These are phyloP conservation scores for Diaporthe sp. DNA, from an alignment of 2,329 filamentous ascomycete genomes.

Conservation along the genomic window DNA sequence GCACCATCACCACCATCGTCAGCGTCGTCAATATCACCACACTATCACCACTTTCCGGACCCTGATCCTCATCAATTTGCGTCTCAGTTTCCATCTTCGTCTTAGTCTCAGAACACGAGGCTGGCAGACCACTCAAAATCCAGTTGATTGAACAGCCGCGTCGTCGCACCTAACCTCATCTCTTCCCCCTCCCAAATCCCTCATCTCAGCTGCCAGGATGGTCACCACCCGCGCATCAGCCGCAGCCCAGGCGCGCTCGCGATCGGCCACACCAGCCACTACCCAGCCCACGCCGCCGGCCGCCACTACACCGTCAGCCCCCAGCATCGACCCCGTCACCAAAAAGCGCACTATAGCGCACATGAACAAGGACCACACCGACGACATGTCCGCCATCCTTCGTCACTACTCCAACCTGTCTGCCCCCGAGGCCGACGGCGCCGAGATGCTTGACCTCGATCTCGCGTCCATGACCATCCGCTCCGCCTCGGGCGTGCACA, in stretches of 20 bases:
- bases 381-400: constrained; percentile 83
- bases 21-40: neutral
- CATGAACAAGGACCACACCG: constrained; percentile 87
- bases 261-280: constrained; percentile 4
- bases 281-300: neutral
- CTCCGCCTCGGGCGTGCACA: constrained; percentile 61
- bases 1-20: neutral
- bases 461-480: constrained; percentile 72
- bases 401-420: constrained; percentile 75
- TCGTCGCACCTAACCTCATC: neutral
- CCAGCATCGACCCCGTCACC: constrained; percentile 40
- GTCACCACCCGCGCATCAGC: constrained; percentile 35
- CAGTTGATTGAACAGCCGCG: neutral
- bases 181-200: neutral
- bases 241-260: constrained; percentile 31
- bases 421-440: constrained; percentile 46
- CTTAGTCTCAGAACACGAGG: neutral
- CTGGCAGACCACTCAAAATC: neutral
- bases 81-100: neutral
- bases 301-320: neutral
- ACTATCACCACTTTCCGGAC: neutral
- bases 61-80: too few species aligned
- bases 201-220: constrained; percentile 21
- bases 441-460: constrained; percentile 75
- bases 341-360: constrained; percentile 71